Conservation (phyloP, 2,329 filamentous ascomycete genomes). For the Stagonosporopsis rhizophila region DNA sequence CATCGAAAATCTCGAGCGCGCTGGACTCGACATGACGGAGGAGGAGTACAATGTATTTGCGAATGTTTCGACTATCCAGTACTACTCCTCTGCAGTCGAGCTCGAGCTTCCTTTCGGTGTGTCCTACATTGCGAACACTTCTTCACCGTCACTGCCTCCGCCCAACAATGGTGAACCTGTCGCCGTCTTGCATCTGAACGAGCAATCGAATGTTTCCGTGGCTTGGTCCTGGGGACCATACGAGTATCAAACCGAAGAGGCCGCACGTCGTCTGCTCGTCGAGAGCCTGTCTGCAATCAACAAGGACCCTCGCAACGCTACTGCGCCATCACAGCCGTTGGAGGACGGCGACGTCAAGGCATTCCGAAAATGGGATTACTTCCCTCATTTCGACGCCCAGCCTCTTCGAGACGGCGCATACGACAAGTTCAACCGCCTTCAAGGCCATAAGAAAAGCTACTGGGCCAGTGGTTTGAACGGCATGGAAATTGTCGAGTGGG, state of each 20-base stretch:
- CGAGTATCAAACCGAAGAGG: constrained; percentile 38
- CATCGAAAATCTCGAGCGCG: constrained; percentile 42
- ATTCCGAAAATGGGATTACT: constrained; percentile 51
- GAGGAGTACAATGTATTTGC: constrained; percentile 43
- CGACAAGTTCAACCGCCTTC: constrained; percentile 41
- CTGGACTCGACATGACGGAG: constrained; percentile 44
- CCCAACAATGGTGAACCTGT: constrained; percentile 45
- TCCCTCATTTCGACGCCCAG: constrained; percentile 45
- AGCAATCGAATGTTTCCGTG: constrained; percentile 40
- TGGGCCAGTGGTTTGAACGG: constrained; percentile 47
- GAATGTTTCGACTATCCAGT: constrained; percentile 45
- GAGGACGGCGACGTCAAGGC: constrained; percentile 37
- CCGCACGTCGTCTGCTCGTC: constrained; percentile 36
- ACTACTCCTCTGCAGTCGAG: constrained; percentile 46
- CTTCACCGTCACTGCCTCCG: constrained; percentile 35
- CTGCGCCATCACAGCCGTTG: constrained; percentile 28
- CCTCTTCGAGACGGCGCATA: constrained; percentile 40
- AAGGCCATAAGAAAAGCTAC: constrained; percentile 48
- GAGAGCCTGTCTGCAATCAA: constrained; percentile 45
- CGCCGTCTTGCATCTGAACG: constrained; percentile 42
- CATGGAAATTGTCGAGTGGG: constrained; percentile 51
- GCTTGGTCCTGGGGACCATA: constrained; percentile 50
- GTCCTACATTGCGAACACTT: constrained; percentile 42
- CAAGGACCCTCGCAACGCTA: constrained; percentile 47
- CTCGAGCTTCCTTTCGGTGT: constrained; percentile 46